These are phyloP conservation scores for Trichoderma orchidacearum DNA, from an alignment of 495 filamentous ascomycete genomes.

Conservation along the genomic window DNA sequence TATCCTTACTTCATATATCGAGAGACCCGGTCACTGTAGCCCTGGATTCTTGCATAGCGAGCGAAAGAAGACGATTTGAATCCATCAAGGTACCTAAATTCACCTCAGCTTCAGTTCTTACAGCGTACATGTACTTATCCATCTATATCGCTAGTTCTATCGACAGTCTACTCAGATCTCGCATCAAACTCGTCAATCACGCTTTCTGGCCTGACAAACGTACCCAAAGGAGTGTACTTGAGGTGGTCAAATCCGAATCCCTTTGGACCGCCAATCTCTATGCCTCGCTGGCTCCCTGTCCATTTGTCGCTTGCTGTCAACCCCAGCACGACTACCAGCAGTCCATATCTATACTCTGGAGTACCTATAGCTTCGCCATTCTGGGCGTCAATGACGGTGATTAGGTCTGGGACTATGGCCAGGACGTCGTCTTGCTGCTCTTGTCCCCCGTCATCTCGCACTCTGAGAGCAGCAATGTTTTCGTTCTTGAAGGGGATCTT, in stretches of 20 bases:
- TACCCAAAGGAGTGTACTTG: slow-evolving; percentile 31
- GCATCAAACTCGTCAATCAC: slow-evolving; percentile 37
- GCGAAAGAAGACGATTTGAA: too few species aligned
- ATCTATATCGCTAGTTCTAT: too few species aligned
- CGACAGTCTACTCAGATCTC: too few species aligned
- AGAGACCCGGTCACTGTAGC: too few species aligned
- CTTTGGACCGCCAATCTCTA: slow-evolving; percentile 38
- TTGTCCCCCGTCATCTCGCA: slow-evolving; percentile 10
- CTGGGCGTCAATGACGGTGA: slow-evolving; percentile 44
- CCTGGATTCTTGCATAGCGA: too few species aligned
- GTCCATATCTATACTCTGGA: slow-evolving; percentile 46
- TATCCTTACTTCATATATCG: too few species aligned
- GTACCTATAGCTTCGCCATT: slow-evolving; percentile 47
- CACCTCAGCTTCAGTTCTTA: too few species aligned
- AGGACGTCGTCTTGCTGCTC: slow-evolving; percentile 31
- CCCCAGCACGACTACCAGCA: slow-evolving; percentile 41
- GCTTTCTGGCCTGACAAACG: slow-evolving; percentile 32
- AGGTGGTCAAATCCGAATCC: slow-evolving; percentile 37
- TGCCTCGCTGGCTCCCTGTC: slow-evolving; percentile 33
- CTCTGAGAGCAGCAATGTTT: slow-evolving; percentile 40
- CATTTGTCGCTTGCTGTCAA: slow-evolving; percentile 43
- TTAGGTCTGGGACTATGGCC: slow-evolving; percentile 47
- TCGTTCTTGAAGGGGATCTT: slow-evolving; percentile 55
- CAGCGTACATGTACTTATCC: too few species aligned
- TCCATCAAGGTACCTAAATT: too few species aligned